Percentiles rank a stretch among this genome's conserved stretches.
Conservation (phyloP, 2,329 filamentous ascomycete species). For the Hypoxylon sp. region DNA sequence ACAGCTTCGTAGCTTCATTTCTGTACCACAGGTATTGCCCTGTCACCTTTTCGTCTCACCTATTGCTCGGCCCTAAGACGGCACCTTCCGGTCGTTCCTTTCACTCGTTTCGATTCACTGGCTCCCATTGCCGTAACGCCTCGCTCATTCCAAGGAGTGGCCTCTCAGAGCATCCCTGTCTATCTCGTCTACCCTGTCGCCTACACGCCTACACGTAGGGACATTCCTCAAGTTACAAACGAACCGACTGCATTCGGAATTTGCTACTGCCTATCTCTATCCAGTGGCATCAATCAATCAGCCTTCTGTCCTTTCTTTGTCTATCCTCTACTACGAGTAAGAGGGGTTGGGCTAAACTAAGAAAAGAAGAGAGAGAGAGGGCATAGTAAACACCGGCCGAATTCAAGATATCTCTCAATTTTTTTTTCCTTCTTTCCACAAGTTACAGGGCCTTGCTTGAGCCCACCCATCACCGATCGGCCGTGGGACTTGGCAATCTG, state of each 20-base stretch:
- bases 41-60: constrained; percentile 11
- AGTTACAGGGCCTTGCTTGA: constrained; percentile 7
- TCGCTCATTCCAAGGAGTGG: background rate
- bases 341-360: constrained; percentile 9
- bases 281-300: constrained; percentile 17
- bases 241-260: constrained; percentile 39
- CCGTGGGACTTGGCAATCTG: constrained; percentile 41
- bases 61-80: constrained; percentile 15
- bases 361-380: constrained; percentile 20
- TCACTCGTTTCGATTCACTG: constrained; percentile 37
- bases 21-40: constrained; percentile 17
- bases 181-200: background rate
- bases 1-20: constrained; percentile 10
- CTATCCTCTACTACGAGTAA: constrained; percentile 7
- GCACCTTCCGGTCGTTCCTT: constrained; percentile 38
- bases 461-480: constrained; percentile 39
- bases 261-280: constrained; percentile 16
- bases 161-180: background rate
- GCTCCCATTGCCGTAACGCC: constrained; percentile 6
- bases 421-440: constrained; percentile 4
- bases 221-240: constrained; percentile 23
- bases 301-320: constrained; percentile 30
- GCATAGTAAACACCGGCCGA: constrained; percentile 8
- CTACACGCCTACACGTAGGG: constrained; percentile 12
- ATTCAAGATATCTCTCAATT: constrained; percentile 3